Conservation (phyloP, 768 basidiomycete species). For the Termitomyces sp. region DNA sequence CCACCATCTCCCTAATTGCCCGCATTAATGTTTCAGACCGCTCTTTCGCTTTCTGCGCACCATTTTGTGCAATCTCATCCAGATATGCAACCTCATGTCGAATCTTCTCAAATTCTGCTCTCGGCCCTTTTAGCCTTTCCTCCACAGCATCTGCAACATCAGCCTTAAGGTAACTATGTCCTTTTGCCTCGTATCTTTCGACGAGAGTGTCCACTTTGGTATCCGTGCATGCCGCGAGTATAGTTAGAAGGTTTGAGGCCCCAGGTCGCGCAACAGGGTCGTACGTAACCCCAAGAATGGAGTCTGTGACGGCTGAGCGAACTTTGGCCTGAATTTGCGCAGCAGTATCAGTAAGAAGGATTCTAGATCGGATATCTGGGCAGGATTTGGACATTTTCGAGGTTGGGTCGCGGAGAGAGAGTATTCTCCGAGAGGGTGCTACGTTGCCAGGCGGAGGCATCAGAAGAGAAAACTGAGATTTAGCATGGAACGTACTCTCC, state of each 20-base stretch:
- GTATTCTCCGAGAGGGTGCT: conserved; percentile 80
- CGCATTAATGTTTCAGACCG: conserved; percentile 59
- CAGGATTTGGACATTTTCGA: conserved; percentile 97
- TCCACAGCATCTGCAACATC: conserved; percentile 74
- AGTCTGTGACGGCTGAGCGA: conserved; percentile 82
- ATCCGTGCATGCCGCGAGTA: conserved; percentile 69
- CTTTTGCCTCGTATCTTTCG: conserved; percentile 42
- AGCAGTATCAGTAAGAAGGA: conserved; percentile 75
- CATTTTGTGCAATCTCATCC: conserved; percentile 52
- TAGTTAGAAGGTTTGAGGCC: conserved; percentile 73
- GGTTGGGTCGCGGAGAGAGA: conserved; percentile 80
- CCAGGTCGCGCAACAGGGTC: conserved; percentile 81
- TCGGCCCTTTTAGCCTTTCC: conserved; percentile 56
- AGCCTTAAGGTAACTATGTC: conserved; percentile 65
- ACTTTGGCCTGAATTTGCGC: conserved; percentile 64
- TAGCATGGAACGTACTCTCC: conserved; percentile 49
- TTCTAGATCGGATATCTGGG: conserved; percentile 70
- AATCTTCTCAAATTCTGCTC: conserved; percentile 65
- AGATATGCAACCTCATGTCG: conserved; percentile 57
- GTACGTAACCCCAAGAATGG: conserved; percentile 66
- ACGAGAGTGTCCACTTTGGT: conserved; percentile 42
- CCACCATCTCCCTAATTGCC: conserved; percentile 65
- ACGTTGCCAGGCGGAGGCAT: not conserved
- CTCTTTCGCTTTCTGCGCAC: conserved; percentile 57
- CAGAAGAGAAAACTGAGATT: not conserved